Conservation (phyloP, 2,329 filamentous ascomycete species). For the Ophiostoma perfectum region DNA sequence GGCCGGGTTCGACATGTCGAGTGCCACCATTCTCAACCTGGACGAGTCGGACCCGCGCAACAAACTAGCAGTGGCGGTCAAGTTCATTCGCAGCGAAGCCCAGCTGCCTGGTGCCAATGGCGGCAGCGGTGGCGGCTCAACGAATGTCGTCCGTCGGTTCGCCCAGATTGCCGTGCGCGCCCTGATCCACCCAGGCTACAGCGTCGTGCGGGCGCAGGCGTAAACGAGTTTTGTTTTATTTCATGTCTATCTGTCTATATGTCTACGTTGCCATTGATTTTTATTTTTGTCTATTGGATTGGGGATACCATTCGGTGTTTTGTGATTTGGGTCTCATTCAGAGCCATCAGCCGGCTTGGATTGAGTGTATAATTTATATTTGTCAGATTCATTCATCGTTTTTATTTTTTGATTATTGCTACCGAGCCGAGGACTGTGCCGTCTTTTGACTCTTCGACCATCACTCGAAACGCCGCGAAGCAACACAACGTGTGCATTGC, state of each 20-base stretch:
- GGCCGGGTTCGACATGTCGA: slow-evolving; percentile 36
- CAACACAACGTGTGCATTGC: too few species aligned
- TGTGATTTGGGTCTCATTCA: neutral
- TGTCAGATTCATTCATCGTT: neutral
- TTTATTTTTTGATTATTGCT: neutral
- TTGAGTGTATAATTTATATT: neutral
- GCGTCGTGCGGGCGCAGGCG: slow-evolving; percentile 31
- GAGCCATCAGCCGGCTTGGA: neutral
- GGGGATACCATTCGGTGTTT: neutral
- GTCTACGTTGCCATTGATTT: neutral
- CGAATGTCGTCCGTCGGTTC: slow-evolving; percentile 65
- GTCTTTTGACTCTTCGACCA: too few species aligned
- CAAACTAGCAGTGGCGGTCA: slow-evolving; percentile 62
- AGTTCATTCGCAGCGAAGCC: slow-evolving; percentile 62
- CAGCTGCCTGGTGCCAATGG: slow-evolving; percentile 35
- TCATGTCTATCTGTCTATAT: too few species aligned
- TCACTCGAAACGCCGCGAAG: too few species aligned
- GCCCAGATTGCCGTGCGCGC: slow-evolving; percentile 61
- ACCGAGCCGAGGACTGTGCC: too few species aligned
- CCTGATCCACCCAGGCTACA: slow-evolving; percentile 50
- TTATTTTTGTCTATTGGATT: neutral
- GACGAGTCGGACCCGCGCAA: slow-evolving; percentile 63
- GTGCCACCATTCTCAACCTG: slow-evolving; percentile 41
- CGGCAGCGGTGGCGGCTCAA: slow-evolving; percentile 56
- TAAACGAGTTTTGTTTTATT: neutral